Evolutionary conservation across 2,329 filamentous ascomycete species (phyloP), one percentile per base, ranked within the genome.

Genomic region (Endocalyx cinctus): DNA sequence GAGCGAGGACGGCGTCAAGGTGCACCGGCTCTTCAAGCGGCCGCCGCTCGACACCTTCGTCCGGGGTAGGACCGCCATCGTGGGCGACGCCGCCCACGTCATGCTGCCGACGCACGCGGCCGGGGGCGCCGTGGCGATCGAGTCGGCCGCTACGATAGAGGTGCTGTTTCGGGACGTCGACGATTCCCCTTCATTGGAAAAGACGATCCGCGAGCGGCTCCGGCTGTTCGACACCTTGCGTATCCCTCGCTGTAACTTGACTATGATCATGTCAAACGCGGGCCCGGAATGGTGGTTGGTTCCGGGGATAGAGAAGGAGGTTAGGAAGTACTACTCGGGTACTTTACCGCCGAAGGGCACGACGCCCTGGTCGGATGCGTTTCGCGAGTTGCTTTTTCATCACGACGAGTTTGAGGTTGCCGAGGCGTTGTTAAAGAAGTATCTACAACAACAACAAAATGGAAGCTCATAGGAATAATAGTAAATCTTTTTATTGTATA

Each of bases 41-140:
- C 28, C 36, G 7, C 34, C 43, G 6, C 33, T 46, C 1, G 31
- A 38, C 20, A 42, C 33, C 20, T 46, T 46, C 25, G 43, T 44
- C 26, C 42, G 37, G 5, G 43, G 43, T 14, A 37, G 39, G 7
- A 27, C 37, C 5, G 41, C 32, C 14, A 14, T 46, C 8, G 32
- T 46, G 1, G 43, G 43, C 3, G 43, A 46, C 17, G 34, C 38
- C 10, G 41, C 39, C 4, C 43, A 46, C 16, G 34, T 42, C n/a
- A 46, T 46, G 43, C 13, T 46, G 29, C 43, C 43, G 10, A 44
- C 43, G 3, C 41, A 46, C 29, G 43, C 41, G 2, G 43, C 43
- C 8, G 43, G 41, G 4, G 22, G 29, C 5, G 36, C 38, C 1
- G 19, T 42, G 7, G 39, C 39, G 5, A 37, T 46, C 6, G 43